Conservation (phyloP, 352 stramenopile species). For the Pythium scleroteichum region DNA sequence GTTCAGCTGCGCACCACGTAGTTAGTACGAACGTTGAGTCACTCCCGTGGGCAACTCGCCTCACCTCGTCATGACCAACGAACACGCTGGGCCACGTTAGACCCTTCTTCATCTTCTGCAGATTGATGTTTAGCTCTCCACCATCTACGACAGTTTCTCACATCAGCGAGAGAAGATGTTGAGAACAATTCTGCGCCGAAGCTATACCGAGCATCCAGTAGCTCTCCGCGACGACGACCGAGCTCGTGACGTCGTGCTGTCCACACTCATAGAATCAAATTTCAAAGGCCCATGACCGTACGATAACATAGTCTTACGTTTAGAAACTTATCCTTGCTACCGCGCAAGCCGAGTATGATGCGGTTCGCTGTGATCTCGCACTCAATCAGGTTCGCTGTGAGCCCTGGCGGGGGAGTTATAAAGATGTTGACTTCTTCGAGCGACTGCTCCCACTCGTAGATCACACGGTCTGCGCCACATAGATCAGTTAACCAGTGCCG, state of each 20-base stretch:
- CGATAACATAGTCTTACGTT: conserved; percentile 53
- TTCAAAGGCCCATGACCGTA: not conserved
- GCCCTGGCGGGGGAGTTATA: conserved; percentile 87
- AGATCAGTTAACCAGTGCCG: not conserved
- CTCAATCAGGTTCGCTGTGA: conserved; percentile 83
- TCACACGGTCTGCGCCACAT: conserved; percentile 46
- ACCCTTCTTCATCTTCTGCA: conserved; percentile 96
- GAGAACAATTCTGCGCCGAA: too few species aligned
- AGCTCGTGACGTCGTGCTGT: conserved; percentile 90
- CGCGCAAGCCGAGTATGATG: conserved; percentile 89
- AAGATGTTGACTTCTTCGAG: conserved; percentile 96
- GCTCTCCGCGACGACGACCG: conserved; percentile 93
- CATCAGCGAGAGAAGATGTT: too few species aligned
- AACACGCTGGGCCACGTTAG: conserved; percentile 94
- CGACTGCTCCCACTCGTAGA: conserved; percentile 98
- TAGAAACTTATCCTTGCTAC: conserved; percentile 90
- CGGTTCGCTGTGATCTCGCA: conserved; percentile 90
- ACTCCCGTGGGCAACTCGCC: not conserved
- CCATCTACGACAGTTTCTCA: conserved; percentile 66
- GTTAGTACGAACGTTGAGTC: not conserved
- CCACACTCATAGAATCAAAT: not conserved
- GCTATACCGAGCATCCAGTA: conserved; percentile 96
- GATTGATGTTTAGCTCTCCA: conserved; percentile 89
- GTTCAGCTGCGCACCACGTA: conserved; percentile 61
- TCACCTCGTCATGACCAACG: conserved; percentile 77